Percentiles rank a stretch among this genome's conserved stretches.
phyloP scores from a whole-genome alignment of 116 monocot species.

The Dioscorea cayenensis region DNA sequence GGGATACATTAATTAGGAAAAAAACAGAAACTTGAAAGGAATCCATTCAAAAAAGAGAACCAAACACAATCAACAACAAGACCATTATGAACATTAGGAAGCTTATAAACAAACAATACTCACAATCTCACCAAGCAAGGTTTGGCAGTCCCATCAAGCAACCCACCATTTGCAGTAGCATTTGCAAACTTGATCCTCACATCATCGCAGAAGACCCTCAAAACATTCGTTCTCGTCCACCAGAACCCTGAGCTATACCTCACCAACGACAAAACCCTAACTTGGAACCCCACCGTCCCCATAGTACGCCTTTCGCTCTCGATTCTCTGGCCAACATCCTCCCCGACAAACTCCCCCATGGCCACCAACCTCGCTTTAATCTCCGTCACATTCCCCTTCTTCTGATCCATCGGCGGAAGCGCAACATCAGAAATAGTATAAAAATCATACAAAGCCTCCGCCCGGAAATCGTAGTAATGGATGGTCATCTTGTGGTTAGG shows the following conservation, averaged over 20 bases:
- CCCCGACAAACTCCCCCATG: slow-evolving; percentile 13
- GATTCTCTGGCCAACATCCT: not conserved
- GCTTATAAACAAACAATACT: not conserved
- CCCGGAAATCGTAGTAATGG: slow-evolving; percentile 16
- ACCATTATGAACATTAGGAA: not conserved
- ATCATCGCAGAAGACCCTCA: slow-evolving; percentile 25
- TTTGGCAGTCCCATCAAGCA: slow-evolving; percentile 7
- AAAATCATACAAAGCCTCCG: slow-evolving; percentile 12
- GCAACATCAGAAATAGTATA: slow-evolving; percentile 18
- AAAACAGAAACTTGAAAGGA: no score
- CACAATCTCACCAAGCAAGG: slow-evolving; percentile 20
- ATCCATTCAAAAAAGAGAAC: no score
- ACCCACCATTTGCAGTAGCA: slow-evolving; percentile 9
- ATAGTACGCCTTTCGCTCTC: not conserved
- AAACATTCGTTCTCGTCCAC: slow-evolving; percentile 13
- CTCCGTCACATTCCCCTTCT: slow-evolving; percentile 7
- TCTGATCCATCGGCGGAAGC: slow-evolving; percentile 38
- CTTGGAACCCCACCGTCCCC: slow-evolving; percentile 9
- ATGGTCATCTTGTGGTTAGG: slow-evolving; percentile 37
- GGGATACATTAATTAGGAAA: no score
- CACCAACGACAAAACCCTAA: slow-evolving; percentile 14
- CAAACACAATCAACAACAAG: no score
- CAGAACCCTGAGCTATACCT: slow-evolving; percentile 11
- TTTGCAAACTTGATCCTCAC: slow-evolving; percentile 13
- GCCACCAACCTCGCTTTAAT: slow-evolving; percentile 9